Conservation (phyloP, 768 basidiomycete species). For the Floccularia luteovirens region DNA sequence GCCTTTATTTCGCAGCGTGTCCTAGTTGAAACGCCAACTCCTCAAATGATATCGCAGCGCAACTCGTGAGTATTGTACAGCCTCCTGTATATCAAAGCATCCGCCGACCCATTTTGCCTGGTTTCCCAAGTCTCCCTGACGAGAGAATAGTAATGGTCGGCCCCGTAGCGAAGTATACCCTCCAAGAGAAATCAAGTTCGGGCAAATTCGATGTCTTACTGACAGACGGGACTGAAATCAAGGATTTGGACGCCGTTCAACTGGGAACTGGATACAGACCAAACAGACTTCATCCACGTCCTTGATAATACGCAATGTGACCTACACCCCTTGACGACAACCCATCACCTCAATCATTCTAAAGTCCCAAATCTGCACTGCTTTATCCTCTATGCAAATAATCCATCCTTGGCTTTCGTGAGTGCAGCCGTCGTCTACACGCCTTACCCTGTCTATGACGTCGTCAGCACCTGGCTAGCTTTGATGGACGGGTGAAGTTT, state of each 20-base stretch:
- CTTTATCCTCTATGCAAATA: conserved; percentile 37
- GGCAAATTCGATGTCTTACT: conserved; percentile 25
- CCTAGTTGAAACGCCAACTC: conserved; percentile 43
- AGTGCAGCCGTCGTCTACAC: conserved; percentile 34
- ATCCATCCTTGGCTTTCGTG: conserved; percentile 38
- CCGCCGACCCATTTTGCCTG: conserved; percentile 28
- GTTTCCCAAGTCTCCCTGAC: conserved; percentile 33
- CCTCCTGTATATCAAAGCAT: conserved; percentile 39
- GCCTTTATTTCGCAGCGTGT: too few relatives aligned
- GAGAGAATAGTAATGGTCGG: conserved; percentile 34
- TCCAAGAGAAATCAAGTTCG: too few relatives aligned
- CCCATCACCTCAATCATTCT: conserved; percentile 15
- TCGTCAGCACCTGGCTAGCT: conserved; percentile 41
- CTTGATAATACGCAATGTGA: conserved; percentile 7
- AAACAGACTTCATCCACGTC: conserved; percentile 31
- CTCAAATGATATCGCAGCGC: conserved; percentile 43
- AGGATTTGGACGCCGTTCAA: conserved; percentile 33
- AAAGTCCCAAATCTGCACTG: conserved; percentile 38
- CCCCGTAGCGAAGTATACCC: conserved; percentile 25
- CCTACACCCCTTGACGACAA: too few relatives aligned
- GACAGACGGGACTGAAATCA: conserved; percentile 26
- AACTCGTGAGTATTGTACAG: conserved; percentile 27
- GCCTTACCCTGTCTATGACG: conserved; percentile 40
- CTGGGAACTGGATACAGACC: conserved; percentile 42
- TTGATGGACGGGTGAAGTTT: conserved; percentile 24